A percentile compares a stretch with the other conserved stretches of the same genome.
phyloP scores from a whole-genome alignment of 2,329 filamentous ascomycete genomes.

The Sclerotinia subarctica region DNA sequence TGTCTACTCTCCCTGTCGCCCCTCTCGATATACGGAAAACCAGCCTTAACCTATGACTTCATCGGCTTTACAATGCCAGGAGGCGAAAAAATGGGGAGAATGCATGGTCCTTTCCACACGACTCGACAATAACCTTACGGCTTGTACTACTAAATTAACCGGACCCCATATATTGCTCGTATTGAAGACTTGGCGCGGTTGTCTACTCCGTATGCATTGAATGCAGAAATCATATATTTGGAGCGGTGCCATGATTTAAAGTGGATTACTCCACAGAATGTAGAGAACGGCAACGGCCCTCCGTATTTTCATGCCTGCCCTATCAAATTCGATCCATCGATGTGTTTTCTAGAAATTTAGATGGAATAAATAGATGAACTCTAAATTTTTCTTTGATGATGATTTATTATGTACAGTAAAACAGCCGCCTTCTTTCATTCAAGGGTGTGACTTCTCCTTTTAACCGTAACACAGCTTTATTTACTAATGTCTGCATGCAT shows the following conservation, averaged over 20 bases:
- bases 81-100: neutral
- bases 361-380: neutral
- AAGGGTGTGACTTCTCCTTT: neutral
- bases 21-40: neutral
- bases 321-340: neutral
- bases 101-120: neutral
- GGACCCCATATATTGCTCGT: conserved; percentile 6
- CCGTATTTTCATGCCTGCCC: neutral
- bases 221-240: neutral
- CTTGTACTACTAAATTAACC: neutral
- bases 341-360: conserved; percentile 1
- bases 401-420: neutral
- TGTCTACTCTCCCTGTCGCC: neutral
- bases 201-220: neutral
- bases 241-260: neutral
- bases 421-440: neutral
- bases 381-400: neutral
- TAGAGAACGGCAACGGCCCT: neutral
- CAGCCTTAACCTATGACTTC: conserved; percentile 1
- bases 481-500: neutral
- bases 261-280: neutral
- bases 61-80: neutral
- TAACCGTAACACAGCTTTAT: neutral
- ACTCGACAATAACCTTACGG: conserved; percentile 7
- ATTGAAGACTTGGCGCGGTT: neutral